Evolutionary conservation across 495 filamentous ascomycete species (phyloP).

Genomic region (Podospora sp.): DNA sequence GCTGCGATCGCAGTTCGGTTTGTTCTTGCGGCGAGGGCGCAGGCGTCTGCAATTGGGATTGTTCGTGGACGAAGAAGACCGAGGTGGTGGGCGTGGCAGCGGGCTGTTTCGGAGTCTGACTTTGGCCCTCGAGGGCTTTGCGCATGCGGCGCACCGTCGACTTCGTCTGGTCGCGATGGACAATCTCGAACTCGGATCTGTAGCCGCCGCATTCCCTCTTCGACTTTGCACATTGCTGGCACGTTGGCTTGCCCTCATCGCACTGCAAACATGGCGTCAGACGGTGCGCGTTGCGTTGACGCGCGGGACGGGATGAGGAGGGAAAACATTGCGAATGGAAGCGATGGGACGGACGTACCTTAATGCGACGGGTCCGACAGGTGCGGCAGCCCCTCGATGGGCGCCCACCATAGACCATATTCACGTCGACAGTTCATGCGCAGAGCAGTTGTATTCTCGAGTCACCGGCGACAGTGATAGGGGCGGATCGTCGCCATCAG

Average conservation of each 20-base stretch:
- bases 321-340: neutral
- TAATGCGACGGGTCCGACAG: conserved; percentile 69
- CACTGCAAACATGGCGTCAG: conserved; percentile 47
- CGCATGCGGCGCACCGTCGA: conserved; percentile 56
- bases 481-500: neutral
- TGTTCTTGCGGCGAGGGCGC: conserved; percentile 2
- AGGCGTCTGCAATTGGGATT: conserved; percentile 18
- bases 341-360: conserved; percentile 50
- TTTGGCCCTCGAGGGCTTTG: conserved; percentile 25
- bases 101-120: neutral
- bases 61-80: conserved; percentile 20
- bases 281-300: neutral
- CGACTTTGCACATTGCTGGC: conserved; percentile 67
- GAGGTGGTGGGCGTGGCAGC: neutral
- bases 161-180: conserved; percentile 65
- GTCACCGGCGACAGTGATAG: neutral
- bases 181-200: conserved; percentile 66
- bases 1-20: neutral
- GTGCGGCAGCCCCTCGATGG: conserved; percentile 72
- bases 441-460: neutral
- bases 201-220: conserved; percentile 69
- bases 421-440: neutral
- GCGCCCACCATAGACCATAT: conserved; percentile 74
- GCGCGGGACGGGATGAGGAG: conserved; percentile 14
- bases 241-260: conserved; percentile 68